Evolutionary conservation across 495 filamentous ascomycete species (phyloP).

Genomic region (Tirmania nivea): DNA sequence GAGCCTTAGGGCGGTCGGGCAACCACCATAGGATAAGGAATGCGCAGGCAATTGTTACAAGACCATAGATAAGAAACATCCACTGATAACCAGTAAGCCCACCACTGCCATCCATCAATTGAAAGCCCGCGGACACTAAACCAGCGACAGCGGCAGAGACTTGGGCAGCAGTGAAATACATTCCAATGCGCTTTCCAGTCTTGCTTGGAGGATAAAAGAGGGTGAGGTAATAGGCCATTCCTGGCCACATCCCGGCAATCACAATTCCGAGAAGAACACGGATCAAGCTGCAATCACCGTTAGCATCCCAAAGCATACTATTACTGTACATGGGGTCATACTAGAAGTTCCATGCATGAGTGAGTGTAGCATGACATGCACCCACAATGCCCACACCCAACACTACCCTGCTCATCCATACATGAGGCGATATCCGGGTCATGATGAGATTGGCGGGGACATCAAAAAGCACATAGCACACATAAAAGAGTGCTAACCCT

Average conservation of each 20-base stretch:
- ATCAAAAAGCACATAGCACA: constrained; percentile 76
- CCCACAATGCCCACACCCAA: constrained; percentile 70
- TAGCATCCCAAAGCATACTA: not conserved
- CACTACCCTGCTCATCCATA: constrained; percentile 88
- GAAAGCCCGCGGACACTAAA: constrained; percentile 74
- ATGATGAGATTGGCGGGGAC: constrained; percentile 78
- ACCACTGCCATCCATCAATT: constrained; percentile 59
- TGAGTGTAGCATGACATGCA: constrained; percentile 58
- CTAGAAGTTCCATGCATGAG: constrained; percentile 70
- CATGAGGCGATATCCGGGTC: constrained; percentile 59
- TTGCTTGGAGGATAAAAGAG: constrained; percentile 75
- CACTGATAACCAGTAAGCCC: constrained; percentile 74
- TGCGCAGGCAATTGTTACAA: constrained; percentile 49
- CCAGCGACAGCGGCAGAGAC: constrained; percentile 79
- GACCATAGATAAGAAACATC: constrained; percentile 85
- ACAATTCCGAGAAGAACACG: constrained; percentile 73
- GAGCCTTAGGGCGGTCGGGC: constrained; percentile 55
- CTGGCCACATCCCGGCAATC: constrained; percentile 86
- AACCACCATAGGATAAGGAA: constrained; percentile 69
- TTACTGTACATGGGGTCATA: constrained; percentile 22
- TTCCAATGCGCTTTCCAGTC: constrained; percentile 70
- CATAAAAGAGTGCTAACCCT: constrained; percentile 70
- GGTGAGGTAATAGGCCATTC: constrained; percentile 83
- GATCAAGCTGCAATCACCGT: constrained; percentile 32
- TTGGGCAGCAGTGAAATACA: constrained; percentile 76